Conservation (phyloP, 164 flowering plant species). For the Liriodendron chinense region DNA sequence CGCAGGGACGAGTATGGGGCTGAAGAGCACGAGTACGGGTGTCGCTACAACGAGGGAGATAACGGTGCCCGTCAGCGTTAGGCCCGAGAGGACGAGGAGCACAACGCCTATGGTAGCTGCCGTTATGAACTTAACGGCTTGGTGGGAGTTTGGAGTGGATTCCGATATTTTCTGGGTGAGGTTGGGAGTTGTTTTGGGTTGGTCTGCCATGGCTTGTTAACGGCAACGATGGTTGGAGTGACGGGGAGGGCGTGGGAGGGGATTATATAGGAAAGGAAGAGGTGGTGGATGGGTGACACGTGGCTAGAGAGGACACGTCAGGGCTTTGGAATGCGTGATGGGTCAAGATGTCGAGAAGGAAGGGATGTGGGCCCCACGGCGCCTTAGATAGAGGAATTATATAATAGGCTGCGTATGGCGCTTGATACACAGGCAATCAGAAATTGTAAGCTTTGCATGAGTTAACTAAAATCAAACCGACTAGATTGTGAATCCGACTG, state of each 20-base stretch:
- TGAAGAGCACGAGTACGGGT: constrained; percentile 25
- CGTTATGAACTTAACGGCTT: constrained; percentile 20
- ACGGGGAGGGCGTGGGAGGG: not conserved
- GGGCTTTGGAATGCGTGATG: not conserved
- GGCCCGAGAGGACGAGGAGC: constrained; percentile 23
- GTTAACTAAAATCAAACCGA: no score
- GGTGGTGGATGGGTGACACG: not conserved
- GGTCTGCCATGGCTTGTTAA: not conserved
- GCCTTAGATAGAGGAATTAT: no score
- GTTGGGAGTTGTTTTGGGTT: not conserved
- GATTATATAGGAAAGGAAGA: not conserved
- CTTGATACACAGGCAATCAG: no score
- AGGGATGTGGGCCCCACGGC: not conserved
- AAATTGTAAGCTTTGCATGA: no score
- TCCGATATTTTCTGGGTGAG: constrained; percentile 14
- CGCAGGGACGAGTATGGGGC: constrained; percentile 27
- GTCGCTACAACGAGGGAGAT: constrained; percentile 21
- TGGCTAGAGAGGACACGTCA: not conserved
- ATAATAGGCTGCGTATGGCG: no score
- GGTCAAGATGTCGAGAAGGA: not conserved
- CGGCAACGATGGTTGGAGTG: not conserved
- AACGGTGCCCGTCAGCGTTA: constrained; percentile 22
- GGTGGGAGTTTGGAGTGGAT: constrained; percentile 20
- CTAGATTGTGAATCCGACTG: no score
- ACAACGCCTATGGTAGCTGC: constrained; percentile 23